These are phyloP conservation scores for Apiospora arundinis DNA, from an alignment of 2,329 filamentous ascomycete genomes.

Conservation along the genomic window DNA sequence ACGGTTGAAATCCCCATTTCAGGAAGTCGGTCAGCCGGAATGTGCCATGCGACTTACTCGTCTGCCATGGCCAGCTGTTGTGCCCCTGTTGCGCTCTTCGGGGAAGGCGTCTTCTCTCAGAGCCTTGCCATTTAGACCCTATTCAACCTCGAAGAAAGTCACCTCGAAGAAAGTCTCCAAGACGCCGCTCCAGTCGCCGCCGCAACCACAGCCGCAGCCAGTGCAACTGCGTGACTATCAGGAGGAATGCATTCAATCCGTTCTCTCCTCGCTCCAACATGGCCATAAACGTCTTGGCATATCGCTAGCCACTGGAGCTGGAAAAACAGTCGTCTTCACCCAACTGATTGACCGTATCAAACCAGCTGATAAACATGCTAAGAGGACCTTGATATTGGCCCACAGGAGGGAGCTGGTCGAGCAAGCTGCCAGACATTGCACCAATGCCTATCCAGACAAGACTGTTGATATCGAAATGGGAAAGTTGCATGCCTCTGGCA, in stretches of 20 bases:
- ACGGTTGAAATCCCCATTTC: not conserved
- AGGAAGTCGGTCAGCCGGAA: not conserved
- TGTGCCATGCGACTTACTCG: not conserved
- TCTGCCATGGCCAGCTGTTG: not conserved
- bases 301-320: slow-evolving; percentile 85
- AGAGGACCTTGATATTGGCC: slow-evolving; percentile 87
- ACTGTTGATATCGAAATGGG: slow-evolving; percentile 93
- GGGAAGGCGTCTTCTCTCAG: not conserved
- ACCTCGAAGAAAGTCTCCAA: slow-evolving; percentile 22
- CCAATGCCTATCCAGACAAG: slow-evolving; percentile 78
- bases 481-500: slow-evolving; percentile 73
- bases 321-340: slow-evolving; percentile 97
- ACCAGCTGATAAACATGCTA: slow-evolving; percentile 60
- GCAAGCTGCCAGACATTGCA: slow-evolving; percentile 88
- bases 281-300: slow-evolving; percentile 84
- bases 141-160: slow-evolving; percentile 25
- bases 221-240: slow-evolving; percentile 82
- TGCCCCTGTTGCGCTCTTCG: not conserved
- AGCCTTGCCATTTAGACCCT: not conserved
- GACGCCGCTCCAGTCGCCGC: not conserved
- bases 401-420: slow-evolving; percentile 94
- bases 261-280: slow-evolving; percentile 69
- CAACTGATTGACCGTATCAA: slow-evolving; percentile 84
- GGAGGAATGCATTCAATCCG: slow-evolving; percentile 87
- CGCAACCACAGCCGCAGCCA: not conserved